phyloP scores from a whole-genome alignment of 148 eudicot species.

The Cornus controversa region DNA sequence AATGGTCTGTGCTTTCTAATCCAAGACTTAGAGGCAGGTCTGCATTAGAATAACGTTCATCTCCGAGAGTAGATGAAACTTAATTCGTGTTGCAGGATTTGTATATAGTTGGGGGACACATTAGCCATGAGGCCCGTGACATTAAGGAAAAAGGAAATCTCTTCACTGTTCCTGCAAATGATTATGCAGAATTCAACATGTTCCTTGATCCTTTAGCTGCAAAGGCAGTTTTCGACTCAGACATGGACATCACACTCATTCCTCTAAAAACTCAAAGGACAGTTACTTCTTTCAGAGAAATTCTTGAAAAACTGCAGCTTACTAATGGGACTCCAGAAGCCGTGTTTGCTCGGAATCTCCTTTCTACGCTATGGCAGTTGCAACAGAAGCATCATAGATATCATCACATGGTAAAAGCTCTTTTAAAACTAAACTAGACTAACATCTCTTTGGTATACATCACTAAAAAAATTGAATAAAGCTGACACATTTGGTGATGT shows the following conservation, averaged over 20 bases:
- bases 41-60: too few relatives aligned
- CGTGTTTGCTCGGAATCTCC: slow-evolving; percentile 33
- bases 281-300: slow-evolving; percentile 24
- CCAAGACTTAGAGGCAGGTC: too few relatives aligned
- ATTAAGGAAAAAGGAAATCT: slow-evolving; percentile 35
- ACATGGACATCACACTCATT: slow-evolving; percentile 48
- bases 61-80: too few relatives aligned
- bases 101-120: slow-evolving; percentile 56
- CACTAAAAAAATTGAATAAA: too few relatives aligned
- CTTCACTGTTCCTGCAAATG: slow-evolving; percentile 48
- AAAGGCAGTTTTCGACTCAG: slow-evolving; percentile 49
- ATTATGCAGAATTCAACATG: slow-evolving; percentile 59
- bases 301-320: slow-evolving; percentile 24
- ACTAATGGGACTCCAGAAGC: slow-evolving; percentile 52
- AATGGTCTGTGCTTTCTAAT: too few relatives aligned
- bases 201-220: slow-evolving; percentile 80
- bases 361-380: slow-evolving; percentile 35
- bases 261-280: slow-evolving; percentile 43
- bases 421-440: too few relatives aligned
- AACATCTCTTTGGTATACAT: too few relatives aligned
- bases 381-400: slow-evolving; percentile 38
- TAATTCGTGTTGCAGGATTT: slow-evolving; percentile 52
- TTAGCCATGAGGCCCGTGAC: slow-evolving; percentile 13
- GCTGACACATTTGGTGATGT: too few relatives aligned
- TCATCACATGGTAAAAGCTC: slow-evolving; percentile 54